These are phyloP conservation scores for Stachybotrys chlorohalonatus DNA, from an alignment of 2,329 filamentous ascomycete genomes.

Conservation along the genomic window DNA sequence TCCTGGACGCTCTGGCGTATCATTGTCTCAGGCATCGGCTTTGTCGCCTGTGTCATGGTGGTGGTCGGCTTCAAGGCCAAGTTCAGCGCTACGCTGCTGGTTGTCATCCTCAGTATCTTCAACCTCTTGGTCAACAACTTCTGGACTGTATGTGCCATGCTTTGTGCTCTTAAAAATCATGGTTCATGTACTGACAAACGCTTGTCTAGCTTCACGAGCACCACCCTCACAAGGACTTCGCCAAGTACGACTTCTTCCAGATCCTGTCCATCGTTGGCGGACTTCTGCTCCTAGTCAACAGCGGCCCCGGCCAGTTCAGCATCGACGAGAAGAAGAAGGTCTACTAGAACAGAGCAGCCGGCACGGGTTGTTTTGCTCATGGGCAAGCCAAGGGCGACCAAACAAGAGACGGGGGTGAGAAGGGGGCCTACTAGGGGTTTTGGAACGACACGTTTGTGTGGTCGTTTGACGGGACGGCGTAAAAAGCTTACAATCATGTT, in stretches of 20 bases:
- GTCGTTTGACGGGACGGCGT: background rate
- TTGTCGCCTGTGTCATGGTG: conserved; percentile 94
- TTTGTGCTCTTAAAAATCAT: background rate
- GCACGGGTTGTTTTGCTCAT: no score
- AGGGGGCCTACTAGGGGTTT: background rate
- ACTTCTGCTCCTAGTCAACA: conserved; percentile 94
- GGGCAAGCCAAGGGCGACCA: no score
- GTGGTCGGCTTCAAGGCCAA: conserved; percentile 99
- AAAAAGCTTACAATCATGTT: background rate
- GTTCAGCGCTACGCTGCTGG: conserved; percentile 91
- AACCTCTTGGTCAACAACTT: conserved; percentile 99
- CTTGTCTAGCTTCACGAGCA: conserved; percentile 73
- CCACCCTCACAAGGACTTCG: conserved; percentile 99
- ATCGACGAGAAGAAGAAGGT: conserved; percentile 99
- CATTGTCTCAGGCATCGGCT: conserved; percentile 72
- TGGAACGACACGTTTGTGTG: background rate
- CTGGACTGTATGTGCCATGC: conserved; percentile 70
- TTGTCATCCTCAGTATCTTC: conserved; percentile 92
- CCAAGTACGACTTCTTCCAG: conserved; percentile 99
- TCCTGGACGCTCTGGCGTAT: conserved; percentile 87
- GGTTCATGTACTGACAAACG: conserved; percentile 3
- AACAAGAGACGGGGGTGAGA: no score
- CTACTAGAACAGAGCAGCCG: conserved; percentile 49
- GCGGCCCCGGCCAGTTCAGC: conserved; percentile 93
- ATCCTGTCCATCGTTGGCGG: conserved; percentile 97